Base-by-base conservation (phyloP, 192 early-diverging fungal species). In the Diversispora eburnea region DNA sequence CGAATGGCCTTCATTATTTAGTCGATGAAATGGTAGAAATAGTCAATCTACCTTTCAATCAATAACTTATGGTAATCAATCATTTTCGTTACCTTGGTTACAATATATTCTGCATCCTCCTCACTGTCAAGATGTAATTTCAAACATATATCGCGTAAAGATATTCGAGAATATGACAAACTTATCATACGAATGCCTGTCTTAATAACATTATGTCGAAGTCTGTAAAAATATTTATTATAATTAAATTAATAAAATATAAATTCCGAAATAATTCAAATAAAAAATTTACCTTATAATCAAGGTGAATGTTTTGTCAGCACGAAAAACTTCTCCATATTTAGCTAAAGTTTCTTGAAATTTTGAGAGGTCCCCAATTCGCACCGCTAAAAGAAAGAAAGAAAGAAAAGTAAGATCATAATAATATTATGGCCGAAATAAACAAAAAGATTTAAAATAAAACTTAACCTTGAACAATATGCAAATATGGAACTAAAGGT, bases 121-220 rank as follows among this genome's bases (percentile, higher is more conserved):
- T 99, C 98, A 77, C 92, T 93, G 78, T 99, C 96, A 79, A 99
- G 78, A 73, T 97, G 94, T 63, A 99, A 85, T 84, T 97, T 97
- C 66, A 97, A 80, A 82, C 98, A 98, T 58, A 98, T 95, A 77
- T 99, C 98, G 12, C 92, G 84, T 64, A 99, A 83, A 46, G 95
- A 93, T 62, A 99, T 98, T 42, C 92, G 89, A n/a, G 95, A 95
- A 79, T 99, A 99, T 0, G 94, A 92, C 65, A 96, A 72, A 79
- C 90, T 92, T 78, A 99, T 97, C 91, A 93, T 96, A 63, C 98
- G 91, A 61, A 99, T 93, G 45, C 96, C 98, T 10, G 98, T 92
- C 85, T 98, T 98, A 87, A 99, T 99, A 55, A 99, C 98, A 82
- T 98, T 98, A 82, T 99, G 98, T 43, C 96, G 95, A 60, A 99